Percentiles rank a stretch among this genome's conserved stretches.
Evolutionary conservation across 805 yeast species (phyloP).

Genomic region (Jamesozyma jinghongensis): DNA sequence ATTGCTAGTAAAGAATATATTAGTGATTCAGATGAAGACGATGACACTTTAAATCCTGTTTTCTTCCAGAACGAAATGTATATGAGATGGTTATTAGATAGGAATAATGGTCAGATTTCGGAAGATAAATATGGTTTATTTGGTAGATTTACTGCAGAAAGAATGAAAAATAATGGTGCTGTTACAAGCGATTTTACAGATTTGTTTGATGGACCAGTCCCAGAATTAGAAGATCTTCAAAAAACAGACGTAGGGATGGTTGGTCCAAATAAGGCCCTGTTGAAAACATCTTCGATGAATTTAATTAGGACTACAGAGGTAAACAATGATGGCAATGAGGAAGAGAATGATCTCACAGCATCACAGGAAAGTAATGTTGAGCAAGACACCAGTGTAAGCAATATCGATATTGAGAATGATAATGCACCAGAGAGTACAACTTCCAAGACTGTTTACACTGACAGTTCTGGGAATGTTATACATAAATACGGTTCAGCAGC

Average conservation of each 20-base stretch:
- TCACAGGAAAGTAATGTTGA: too few species aligned
- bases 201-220: conserved; percentile 25
- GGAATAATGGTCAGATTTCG: conserved; percentile 20
- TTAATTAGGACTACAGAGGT: too few species aligned
- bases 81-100: conserved; percentile 26
- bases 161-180: conserved; percentile 20
- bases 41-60: conserved; percentile 14
- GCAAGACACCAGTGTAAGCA: too few species aligned
- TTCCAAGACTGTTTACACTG: too few species aligned
- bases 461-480: too few species aligned
- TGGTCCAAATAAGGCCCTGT: conserved; percentile 16
- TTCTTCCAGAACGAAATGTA: conserved; percentile 31
- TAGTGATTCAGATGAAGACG: conserved; percentile 28
- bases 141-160: conserved; percentile 23
- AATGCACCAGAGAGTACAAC: too few species aligned
- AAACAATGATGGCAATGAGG: too few species aligned
- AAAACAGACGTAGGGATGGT: neutral
- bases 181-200: conserved; percentile 14
- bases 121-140: conserved; percentile 16
- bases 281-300: conserved; percentile 3
- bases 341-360: too few species aligned
- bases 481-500: too few species aligned
- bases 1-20: conserved; percentile 26
- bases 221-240: conserved; percentile 7
- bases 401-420: too few species aligned